These are phyloP conservation scores for Malus fusca DNA, from an alignment of 306 rosid genomes.

Conservation along the genomic window DNA sequence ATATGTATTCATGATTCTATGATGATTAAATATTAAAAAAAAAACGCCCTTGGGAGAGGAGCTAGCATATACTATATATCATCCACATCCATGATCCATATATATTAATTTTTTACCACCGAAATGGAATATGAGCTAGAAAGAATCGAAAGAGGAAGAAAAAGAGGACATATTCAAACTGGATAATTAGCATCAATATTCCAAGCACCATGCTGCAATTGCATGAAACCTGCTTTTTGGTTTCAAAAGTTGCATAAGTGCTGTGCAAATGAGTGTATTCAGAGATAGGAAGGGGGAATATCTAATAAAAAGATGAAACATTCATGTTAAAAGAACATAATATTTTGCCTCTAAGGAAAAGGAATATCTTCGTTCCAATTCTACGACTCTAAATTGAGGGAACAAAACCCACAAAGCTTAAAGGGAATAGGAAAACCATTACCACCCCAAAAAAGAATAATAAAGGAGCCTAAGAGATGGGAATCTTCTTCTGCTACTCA, in stretches of 20 bases:
- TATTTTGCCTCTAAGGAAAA: slow-evolving; percentile 54
- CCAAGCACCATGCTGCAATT: slow-evolving; percentile 20
- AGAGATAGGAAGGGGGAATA: slow-evolving; percentile 44
- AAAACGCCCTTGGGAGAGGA: slow-evolving; percentile 18
- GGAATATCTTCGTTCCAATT: slow-evolving; percentile 94
- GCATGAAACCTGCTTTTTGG: slow-evolving; percentile 62
- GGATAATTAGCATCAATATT: slow-evolving; percentile 51
- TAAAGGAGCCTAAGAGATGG: slow-evolving; percentile 44
- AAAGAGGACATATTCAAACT: slow-evolving; percentile 79
- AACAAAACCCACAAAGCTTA: slow-evolving; percentile 55
- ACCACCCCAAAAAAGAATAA: slow-evolving; percentile 45
- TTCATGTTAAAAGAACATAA: slow-evolving; percentile 54
- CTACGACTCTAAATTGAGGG: slow-evolving; percentile 90
- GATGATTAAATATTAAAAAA: slow-evolving; percentile 28
- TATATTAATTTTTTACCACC: slow-evolving; percentile 28
- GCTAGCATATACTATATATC: slow-evolving; percentile 31
- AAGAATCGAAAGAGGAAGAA: slow-evolving; percentile 13
- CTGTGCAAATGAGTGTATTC: slow-evolving; percentile 67
- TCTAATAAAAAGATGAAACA: slow-evolving; percentile 61
- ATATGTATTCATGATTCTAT: slow-evolving; percentile 39
- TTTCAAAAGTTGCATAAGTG: slow-evolving; percentile 69
- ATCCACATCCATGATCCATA: slow-evolving; percentile 3
- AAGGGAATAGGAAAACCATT: slow-evolving; percentile 26
- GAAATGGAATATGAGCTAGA: slow-evolving; percentile 10
- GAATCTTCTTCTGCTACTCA: slow-evolving; percentile 76